These are phyloP conservation scores for Salix purpurea DNA, from an alignment of 345 rosid species.

Conservation along the genomic window DNA sequence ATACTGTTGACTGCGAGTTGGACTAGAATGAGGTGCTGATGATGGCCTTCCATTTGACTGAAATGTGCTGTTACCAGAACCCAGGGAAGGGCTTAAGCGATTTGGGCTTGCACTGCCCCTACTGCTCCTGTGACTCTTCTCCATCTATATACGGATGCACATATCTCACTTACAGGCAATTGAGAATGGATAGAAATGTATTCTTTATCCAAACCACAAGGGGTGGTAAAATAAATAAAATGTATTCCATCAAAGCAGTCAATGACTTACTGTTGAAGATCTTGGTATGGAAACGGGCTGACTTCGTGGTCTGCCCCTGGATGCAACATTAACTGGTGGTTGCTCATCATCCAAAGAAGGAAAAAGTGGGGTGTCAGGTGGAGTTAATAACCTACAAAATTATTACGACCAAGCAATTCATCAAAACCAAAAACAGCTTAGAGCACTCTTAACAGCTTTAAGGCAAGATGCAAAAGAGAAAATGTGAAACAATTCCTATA, in stretches of 20 bases:
- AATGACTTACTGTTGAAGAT: constrained; percentile 75
- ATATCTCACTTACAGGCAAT: constrained; percentile 1
- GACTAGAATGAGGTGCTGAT: constrained; percentile 71
- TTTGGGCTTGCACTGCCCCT: constrained; percentile 96
- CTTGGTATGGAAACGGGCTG: constrained; percentile 87
- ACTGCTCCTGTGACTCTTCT: constrained; percentile 82
- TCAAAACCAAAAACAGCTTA: constrained; percentile 25
- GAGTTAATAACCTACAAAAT: constrained; percentile 84
- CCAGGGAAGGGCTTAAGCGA: constrained; percentile 88
- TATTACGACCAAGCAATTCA: constrained; percentile 25
- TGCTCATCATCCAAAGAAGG: constrained; percentile 88
- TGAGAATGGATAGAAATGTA: background rate
- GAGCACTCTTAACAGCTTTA: background rate
- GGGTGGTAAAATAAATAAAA: background rate
- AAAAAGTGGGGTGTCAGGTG: constrained; percentile 97
- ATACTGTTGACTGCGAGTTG: constrained; percentile 45
- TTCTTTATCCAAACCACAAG: background rate
- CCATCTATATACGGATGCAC: constrained; percentile 56
- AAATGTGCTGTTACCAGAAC: constrained; percentile 52
- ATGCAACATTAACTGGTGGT: constrained; percentile 42
- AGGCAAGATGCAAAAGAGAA: background rate
- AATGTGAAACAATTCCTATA: background rate
- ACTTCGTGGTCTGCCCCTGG: constrained; percentile 83
- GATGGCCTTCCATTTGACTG: constrained; percentile 84
- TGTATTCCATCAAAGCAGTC: constrained; percentile 13